A percentile compares a stretch with the other conserved stretches of the same genome.
These are phyloP conservation scores for Wickerhamiella azyma DNA, from an alignment of 805 yeast species.

Conservation along the genomic window DNA sequence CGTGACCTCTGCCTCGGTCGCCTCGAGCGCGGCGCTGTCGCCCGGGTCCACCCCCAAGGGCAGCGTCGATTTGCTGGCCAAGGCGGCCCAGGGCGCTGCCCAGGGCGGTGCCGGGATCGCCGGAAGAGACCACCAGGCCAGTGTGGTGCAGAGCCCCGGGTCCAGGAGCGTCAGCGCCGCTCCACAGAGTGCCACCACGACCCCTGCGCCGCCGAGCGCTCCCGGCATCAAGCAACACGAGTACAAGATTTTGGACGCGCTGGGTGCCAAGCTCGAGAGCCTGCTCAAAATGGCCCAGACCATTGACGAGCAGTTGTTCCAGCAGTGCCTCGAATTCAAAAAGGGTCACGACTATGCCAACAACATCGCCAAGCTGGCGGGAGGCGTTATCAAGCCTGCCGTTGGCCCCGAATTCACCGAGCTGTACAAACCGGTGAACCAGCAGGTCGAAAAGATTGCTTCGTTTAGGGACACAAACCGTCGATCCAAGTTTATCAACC, in stretches of 20 bases:
- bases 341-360: conserved; percentile 13
- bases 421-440: conserved; percentile 56
- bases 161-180: too few species aligned
- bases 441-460: conserved; percentile 41
- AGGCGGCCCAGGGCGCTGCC: neutral
- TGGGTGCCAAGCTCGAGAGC: conserved; percentile 8
- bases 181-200: too few species aligned
- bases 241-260: conserved; percentile 5
- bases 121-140: neutral
- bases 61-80: neutral
- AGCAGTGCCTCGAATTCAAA: conserved; percentile 27
- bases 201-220: neutral
- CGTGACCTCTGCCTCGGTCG: neutral
- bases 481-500: conserved; percentile 47
- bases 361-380: conserved; percentile 31
- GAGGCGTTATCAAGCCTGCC: conserved; percentile 51
- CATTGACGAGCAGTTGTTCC: conserved; percentile 15
- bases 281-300: conserved; percentile 10
- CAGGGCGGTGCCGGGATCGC: neutral
- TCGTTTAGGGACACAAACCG: conserved; percentile 65
- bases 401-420: conserved; percentile 40
- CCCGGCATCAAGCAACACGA: neutral
- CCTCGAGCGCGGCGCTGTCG: neutral
- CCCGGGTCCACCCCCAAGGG: neutral
- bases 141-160: too few species aligned